Conservation (phyloP, 208 protist genomes). For the Trypanosoma mega region DNA sequence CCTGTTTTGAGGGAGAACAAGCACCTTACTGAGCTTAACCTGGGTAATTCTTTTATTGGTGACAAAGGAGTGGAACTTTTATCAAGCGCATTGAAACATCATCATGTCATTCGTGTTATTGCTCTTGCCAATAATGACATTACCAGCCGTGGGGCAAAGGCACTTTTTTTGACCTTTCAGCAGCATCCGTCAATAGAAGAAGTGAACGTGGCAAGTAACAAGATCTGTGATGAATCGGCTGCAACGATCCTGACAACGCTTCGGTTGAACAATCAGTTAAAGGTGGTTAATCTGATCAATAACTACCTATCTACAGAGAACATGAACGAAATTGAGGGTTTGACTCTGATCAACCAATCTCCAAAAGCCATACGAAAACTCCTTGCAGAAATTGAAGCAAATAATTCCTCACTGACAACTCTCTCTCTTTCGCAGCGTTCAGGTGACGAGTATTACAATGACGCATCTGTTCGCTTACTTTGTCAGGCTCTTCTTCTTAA, state of each 20-base stretch:
- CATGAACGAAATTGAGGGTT: conserved; percentile 64
- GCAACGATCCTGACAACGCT: conserved; percentile 54
- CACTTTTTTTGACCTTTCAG: conserved; percentile 53
- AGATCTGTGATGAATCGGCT: conserved; percentile 58
- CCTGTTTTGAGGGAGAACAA: conserved; percentile 50
- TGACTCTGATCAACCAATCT: conserved; percentile 69
- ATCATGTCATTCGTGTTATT: conserved; percentile 66
- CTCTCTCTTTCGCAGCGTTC: conserved; percentile 60
- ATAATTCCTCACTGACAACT: conserved; percentile 35
- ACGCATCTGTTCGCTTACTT: conserved; percentile 68
- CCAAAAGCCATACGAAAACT: conserved; percentile 56
- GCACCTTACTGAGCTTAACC: conserved; percentile 63
- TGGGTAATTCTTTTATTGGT: conserved; percentile 70
- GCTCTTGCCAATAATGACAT: conserved; percentile 86
- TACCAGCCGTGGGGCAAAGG: conserved; percentile 56
- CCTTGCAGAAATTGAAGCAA: conserved; percentile 59
- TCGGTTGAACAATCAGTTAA: conserved; percentile 60
- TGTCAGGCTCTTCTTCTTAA: conserved; percentile 66
- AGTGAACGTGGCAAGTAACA: conserved; percentile 87
- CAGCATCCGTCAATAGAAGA: conserved; percentile 56
- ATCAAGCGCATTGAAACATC: conserved; percentile 46
- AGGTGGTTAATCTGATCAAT: conserved; percentile 74
- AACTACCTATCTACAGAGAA: conserved; percentile 47
- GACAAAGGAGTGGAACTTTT: conserved; percentile 70
- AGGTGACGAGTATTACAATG: conserved; percentile 49